A percentile compares a stretch with the other conserved stretches of the same genome.
These are phyloP conservation scores for Selaginella tamariscina DNA, from an alignment of 75 land plant species.

Conservation along the genomic window DNA sequence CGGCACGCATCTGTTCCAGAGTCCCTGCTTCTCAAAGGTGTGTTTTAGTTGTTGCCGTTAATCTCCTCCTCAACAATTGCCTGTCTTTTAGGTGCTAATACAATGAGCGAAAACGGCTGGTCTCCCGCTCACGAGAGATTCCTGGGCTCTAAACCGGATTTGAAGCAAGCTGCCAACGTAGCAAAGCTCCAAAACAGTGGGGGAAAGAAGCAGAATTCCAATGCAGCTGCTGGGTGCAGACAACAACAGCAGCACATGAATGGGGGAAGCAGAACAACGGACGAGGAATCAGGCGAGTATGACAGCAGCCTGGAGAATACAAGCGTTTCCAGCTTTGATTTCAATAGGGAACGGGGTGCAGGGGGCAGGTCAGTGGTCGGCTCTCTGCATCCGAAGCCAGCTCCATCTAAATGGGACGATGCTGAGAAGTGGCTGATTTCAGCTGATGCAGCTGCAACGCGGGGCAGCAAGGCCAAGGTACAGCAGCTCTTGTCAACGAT, in stretches of 20 bases:
- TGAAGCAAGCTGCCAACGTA: not conserved
- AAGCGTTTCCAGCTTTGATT: constrained; percentile 54
- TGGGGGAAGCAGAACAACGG: not conserved
- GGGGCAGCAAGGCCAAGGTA: constrained; percentile 19
- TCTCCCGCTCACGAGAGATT: no score
- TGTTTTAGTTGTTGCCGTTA: no score
- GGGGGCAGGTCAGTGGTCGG: constrained; percentile 25
- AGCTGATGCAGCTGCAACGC: constrained; percentile 29
- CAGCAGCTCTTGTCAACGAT: constrained; percentile 19
- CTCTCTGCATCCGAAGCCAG: constrained; percentile 43
- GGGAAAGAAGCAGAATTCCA: not conserved
- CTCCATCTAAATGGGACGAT: constrained; percentile 94
- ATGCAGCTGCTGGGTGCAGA: no score
- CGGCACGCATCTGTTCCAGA: constrained; percentile 1
- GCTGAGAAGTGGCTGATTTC: constrained; percentile 87
- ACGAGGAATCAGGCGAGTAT: constrained; percentile 23
- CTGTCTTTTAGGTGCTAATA: no score
- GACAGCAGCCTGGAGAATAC: constrained; percentile 53
- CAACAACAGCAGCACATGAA: not conserved
- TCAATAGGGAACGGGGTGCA: constrained; percentile 25
- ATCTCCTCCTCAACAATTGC: no score
- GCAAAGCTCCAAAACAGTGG: not conserved
- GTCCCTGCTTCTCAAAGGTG: not conserved
- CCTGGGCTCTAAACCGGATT: no score
- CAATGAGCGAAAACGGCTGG: no score